Conservation (phyloP, 2,329 filamentous ascomycete genomes). For the Bipolaris victoriae region DNA sequence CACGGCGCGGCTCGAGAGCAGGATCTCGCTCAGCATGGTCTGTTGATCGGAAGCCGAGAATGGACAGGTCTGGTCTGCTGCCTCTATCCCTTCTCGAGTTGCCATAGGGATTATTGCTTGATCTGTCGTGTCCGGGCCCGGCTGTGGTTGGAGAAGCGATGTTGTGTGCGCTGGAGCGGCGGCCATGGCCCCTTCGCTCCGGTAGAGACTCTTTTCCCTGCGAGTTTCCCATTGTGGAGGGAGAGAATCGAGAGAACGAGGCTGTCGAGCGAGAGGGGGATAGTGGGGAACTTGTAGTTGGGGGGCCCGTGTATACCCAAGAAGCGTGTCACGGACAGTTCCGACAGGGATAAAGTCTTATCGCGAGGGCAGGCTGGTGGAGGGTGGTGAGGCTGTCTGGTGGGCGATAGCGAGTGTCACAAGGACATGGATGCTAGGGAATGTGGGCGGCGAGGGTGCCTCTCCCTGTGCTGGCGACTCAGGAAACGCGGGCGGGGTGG, state of each 20-base stretch:
- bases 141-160: constrained; percentile 40
- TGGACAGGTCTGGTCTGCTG: constrained; percentile 64
- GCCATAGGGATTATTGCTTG: constrained; percentile 47
- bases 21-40: constrained; percentile 57
- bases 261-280: constrained; percentile 20
- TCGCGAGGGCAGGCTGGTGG: constrained; percentile 18
- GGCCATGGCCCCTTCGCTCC: constrained; percentile 42
- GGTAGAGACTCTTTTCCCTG: constrained; percentile 55
- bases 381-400: constrained; percentile 22
- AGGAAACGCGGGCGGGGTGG: constrained; percentile 18
- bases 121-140: constrained; percentile 36
- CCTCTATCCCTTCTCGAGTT: constrained; percentile 57
- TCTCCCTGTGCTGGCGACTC: constrained; percentile 17
- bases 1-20: constrained; percentile 68
- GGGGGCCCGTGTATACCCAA: constrained; percentile 27
- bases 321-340: constrained; percentile 19
- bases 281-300: constrained; percentile 28
- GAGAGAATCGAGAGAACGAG: constrained; percentile 11
- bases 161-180: constrained; percentile 42
- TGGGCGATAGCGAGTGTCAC: constrained; percentile 45
- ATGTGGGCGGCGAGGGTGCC: constrained; percentile 15
- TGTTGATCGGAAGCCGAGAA: constrained; percentile 63
- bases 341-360: constrained; percentile 22
- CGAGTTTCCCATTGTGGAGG: constrained; percentile 54
- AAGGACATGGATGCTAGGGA: constrained; percentile 45